Evolutionary conservation across 2,329 filamentous ascomycete genomes (phyloP).

Genomic region (Colletotrichum aenigma): DNA sequence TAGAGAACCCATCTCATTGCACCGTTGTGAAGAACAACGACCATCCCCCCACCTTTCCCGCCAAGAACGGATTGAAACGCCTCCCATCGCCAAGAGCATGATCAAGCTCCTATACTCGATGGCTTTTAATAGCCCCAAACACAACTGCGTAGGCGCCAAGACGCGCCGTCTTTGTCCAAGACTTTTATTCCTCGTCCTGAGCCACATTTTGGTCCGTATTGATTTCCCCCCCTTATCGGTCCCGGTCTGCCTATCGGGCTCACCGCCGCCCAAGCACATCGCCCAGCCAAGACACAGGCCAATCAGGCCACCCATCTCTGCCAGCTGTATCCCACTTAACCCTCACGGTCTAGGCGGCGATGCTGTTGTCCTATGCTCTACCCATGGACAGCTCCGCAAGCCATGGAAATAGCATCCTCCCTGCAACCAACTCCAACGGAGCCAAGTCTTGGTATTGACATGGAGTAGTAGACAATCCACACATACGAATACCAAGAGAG

Average conservation of each 20-base stretch:
- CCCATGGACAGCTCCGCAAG: not conserved
- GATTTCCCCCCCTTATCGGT: not conserved
- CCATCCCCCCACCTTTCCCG: not conserved
- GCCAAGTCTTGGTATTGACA: not conserved
- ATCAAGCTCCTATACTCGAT: slow-evolving; percentile 18
- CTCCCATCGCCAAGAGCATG: slow-evolving; percentile 15
- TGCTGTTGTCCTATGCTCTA: not conserved
- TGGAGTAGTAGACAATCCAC: not conserved
- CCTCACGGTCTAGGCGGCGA: not conserved
- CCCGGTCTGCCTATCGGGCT: not conserved
- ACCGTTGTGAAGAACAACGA: not conserved
- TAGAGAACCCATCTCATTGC: not conserved
- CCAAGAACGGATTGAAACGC: slow-evolving; percentile 16
- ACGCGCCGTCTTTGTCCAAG: not conserved
- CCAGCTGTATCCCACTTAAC: not conserved
- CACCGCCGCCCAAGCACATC: not conserved
- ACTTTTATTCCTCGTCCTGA: not conserved
- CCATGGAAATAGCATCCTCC: slow-evolving; percentile 7
- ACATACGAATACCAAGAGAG: not conserved
- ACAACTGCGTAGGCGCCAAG: slow-evolving; percentile 8
- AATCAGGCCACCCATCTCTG: not conserved
- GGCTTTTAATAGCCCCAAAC: slow-evolving; percentile 16
- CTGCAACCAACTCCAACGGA: not conserved
- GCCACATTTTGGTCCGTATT: not conserved
- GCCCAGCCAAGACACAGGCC: not conserved